These are phyloP conservation scores for Candida corydali DNA, from an alignment of 805 yeast genomes.

Conservation along the genomic window DNA sequence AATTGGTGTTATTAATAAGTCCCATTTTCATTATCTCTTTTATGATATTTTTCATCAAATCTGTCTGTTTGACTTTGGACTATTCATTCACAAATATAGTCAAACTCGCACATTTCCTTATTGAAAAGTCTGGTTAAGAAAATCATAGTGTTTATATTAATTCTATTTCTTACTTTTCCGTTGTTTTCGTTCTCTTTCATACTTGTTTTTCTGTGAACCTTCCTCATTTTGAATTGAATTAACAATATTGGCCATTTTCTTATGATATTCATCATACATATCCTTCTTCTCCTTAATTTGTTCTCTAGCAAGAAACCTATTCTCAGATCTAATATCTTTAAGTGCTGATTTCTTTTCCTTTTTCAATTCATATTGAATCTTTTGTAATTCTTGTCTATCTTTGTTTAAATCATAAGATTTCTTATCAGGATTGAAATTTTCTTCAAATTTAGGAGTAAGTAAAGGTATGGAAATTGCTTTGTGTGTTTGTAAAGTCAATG, in stretches of 20 bases:
- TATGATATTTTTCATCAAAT: background rate
- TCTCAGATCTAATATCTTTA: constrained; percentile 87
- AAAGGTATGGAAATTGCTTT: constrained; percentile 81
- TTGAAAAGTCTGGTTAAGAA: too few relatives aligned
- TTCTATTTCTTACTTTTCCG: constrained; percentile 26
- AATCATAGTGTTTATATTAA: background rate
- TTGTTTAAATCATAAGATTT: constrained; percentile 80
- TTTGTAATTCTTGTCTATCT: constrained; percentile 75
- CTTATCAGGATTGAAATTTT: constrained; percentile 92
- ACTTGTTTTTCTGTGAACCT: constrained; percentile 91
- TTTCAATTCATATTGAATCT: constrained; percentile 81
- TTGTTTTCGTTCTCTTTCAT: constrained; percentile 77
- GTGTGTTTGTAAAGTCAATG: constrained; percentile 79
- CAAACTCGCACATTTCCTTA: background rate
- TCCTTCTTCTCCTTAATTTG: constrained; percentile 73
- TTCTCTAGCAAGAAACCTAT: constrained; percentile 82
- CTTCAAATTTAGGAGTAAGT: constrained; percentile 88
- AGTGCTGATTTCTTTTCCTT: constrained; percentile 85
- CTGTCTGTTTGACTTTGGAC: background rate
- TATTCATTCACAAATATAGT: background rate
- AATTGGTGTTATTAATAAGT: background rate
- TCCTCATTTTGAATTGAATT: constrained; percentile 88
- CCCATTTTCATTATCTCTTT: background rate
- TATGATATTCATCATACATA: constrained; percentile 75
- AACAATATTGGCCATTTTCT: constrained; percentile 82